These are phyloP conservation scores for Cardamine occulta DNA, from an alignment of 345 rosid species.

Conservation along the genomic window DNA sequence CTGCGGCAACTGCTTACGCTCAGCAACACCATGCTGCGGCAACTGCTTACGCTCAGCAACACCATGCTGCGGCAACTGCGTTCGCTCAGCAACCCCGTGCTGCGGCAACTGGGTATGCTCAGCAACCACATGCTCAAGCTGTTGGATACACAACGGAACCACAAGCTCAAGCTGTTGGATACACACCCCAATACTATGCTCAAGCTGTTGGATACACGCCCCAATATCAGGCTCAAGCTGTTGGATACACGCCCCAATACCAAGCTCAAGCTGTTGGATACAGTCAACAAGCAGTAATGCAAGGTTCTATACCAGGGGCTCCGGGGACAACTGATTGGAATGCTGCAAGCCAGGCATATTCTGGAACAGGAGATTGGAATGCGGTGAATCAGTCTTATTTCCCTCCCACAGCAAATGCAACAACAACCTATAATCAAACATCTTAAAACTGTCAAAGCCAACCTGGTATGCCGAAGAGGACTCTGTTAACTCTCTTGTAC, in stretches of 20 bases:
- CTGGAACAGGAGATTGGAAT: slow-evolving; percentile 38
- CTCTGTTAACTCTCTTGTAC: slow-evolving; percentile 23
- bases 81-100: slow-evolving; percentile 23
- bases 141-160: slow-evolving; percentile 24
- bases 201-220: slow-evolving; percentile 28
- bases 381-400: slow-evolving; percentile 35
- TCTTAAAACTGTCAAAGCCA: slow-evolving; percentile 10
- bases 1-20: neutral
- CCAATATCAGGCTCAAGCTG: slow-evolving; percentile 24
- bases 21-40: neutral
- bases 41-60: neutral
- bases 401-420: slow-evolving; percentile 33
- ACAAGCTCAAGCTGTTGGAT: slow-evolving; percentile 28
- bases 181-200: neutral
- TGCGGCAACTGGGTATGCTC: slow-evolving; percentile 9
- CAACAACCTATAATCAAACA: slow-evolving; percentile 35
- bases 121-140: slow-evolving; percentile 27
- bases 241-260: slow-evolving; percentile 16
- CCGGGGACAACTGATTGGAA: slow-evolving; percentile 29
- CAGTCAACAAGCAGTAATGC: slow-evolving; percentile 30
- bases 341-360: slow-evolving; percentile 40
- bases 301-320: slow-evolving; percentile 31
- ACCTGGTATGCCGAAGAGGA: slow-evolving; percentile 9
- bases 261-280: slow-evolving; percentile 26
- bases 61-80: neutral